A percentile compares a stretch with the other conserved stretches of the same genome.
Conservation (phyloP, 2,329 filamentous ascomycete species). For the Neofusicoccum cordaticola region DNA sequence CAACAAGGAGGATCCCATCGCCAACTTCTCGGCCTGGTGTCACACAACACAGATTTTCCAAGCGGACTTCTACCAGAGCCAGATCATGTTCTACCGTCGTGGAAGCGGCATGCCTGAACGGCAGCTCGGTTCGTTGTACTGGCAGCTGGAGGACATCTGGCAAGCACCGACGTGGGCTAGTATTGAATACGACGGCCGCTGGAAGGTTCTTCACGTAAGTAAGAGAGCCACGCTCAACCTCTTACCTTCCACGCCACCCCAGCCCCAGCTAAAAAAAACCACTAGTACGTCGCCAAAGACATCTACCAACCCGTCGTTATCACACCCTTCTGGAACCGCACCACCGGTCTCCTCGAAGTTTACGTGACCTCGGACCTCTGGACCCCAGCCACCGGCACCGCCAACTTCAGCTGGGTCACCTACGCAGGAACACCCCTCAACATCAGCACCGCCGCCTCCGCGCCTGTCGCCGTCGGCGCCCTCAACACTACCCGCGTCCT, state of each 20-base stretch:
- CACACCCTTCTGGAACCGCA: conserved; percentile 55
- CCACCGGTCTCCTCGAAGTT: conserved; percentile 49
- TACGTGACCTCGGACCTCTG: conserved; percentile 60
- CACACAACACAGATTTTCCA: conserved; percentile 64
- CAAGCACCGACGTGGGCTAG: conserved; percentile 63
- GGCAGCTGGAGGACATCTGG: conserved; percentile 66
- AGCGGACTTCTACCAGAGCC: conserved; percentile 58
- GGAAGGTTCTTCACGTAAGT: conserved; percentile 56
- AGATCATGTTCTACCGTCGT: conserved; percentile 61
- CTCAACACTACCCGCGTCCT: conserved; percentile 53
- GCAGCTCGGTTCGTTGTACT: conserved; percentile 60
- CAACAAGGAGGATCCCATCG: conserved; percentile 50
- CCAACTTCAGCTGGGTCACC: conserved; percentile 52
- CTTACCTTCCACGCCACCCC: not conserved
- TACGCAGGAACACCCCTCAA: conserved; percentile 48
- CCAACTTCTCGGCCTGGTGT: conserved; percentile 62
- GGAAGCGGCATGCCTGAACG: conserved; percentile 57
- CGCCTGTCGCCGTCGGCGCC: conserved; percentile 46
- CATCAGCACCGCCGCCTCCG: conserved; percentile 31
- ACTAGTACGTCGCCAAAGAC: conserved; percentile 52
- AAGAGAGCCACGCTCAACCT: not conserved
- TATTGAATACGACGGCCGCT: conserved; percentile 61
- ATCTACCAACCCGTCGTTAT: conserved; percentile 59
- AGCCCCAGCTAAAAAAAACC: not conserved
- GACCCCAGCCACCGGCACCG: conserved; percentile 46